Evolutionary conservation across 2,329 filamentous ascomycete genomes (phyloP).

Genomic region (Sporothrix humicola): DNA sequence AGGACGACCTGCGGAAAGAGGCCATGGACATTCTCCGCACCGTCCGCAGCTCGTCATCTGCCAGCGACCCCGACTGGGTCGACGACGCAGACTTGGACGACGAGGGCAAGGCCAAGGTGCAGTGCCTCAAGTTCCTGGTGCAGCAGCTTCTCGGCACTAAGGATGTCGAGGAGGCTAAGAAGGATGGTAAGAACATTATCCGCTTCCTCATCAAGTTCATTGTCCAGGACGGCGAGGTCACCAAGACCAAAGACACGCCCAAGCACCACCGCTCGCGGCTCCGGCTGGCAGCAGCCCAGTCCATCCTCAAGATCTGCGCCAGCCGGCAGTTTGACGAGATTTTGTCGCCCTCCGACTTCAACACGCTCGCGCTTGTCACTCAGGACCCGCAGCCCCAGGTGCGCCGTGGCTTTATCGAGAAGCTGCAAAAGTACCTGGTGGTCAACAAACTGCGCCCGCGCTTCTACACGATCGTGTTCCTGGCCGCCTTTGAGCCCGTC

Average conservation of each 20-base stretch:
- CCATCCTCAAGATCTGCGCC: conserved; percentile 82
- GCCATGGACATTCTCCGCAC: conserved; percentile 75
- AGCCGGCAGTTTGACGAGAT: conserved; percentile 76
- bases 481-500: conserved; percentile 87
- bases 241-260: conserved; percentile 69
- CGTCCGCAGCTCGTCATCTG: conserved; percentile 56
- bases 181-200: conserved; percentile 63
- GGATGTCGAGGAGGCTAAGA: conserved; percentile 59
- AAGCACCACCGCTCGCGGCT: conserved; percentile 79
- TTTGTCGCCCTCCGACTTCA: conserved; percentile 75
- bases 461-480: conserved; percentile 88
- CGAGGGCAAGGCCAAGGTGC: conserved; percentile 81
- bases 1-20: conserved; percentile 79
- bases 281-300: conserved; percentile 78
- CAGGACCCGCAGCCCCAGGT: conserved; percentile 79
- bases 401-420: conserved; percentile 77
- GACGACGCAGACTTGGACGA: conserved; percentile 72
- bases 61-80: conserved; percentile 60
- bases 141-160: conserved; percentile 75
- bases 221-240: conserved; percentile 64
- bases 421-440: conserved; percentile 88
- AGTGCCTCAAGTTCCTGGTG: conserved; percentile 83
- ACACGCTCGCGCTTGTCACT: conserved; percentile 77
- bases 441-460: conserved; percentile 71
- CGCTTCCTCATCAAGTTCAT: conserved; percentile 80